Conservation (phyloP, 2,329 filamentous ascomycete genomes). For the Pyricularia sp. region DNA sequence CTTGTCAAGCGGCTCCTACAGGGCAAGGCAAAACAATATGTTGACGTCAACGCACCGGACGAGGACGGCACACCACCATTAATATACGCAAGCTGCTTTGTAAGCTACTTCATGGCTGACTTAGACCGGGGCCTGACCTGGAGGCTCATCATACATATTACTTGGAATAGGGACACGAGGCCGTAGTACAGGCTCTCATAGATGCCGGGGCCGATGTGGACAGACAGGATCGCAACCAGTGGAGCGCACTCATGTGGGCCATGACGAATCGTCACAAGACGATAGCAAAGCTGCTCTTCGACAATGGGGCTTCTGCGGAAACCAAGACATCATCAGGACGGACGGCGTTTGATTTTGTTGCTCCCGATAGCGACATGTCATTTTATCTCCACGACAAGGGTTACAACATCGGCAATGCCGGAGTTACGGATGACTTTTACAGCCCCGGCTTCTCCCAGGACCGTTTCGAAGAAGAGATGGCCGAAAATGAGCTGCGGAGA, state of each 20-base stretch:
- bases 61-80: constrained; percentile 93
- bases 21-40: constrained; percentile 63
- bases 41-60: constrained; percentile 82
- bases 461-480: constrained; percentile 92
- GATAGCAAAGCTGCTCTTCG: constrained; percentile 85
- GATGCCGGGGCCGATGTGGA: constrained; percentile 83
- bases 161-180: constrained; percentile 63
- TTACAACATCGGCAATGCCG: constrained; percentile 76
- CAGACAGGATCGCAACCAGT: constrained; percentile 89
- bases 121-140: not conserved
- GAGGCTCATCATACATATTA: not conserved
- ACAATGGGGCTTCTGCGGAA: constrained; percentile 91
- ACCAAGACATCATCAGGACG: constrained; percentile 90
- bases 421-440: constrained; percentile 85
- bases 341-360: constrained; percentile 91
- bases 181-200: constrained; percentile 75
- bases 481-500: constrained; percentile 88
- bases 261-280: constrained; percentile 98
- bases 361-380: constrained; percentile 92
- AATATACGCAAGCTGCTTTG: constrained; percentile 97
- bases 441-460: constrained; percentile 86
- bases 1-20: constrained; percentile 67
- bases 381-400: constrained; percentile 92
- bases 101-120: constrained; percentile 30
- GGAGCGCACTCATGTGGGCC: constrained; percentile 98